A percentile compares a stretch with the other conserved stretches of the same genome.
Evolutionary conservation across 1,284 basidiomycete species (phyloP).

Genomic region (Ustilago trichophora): DNA sequence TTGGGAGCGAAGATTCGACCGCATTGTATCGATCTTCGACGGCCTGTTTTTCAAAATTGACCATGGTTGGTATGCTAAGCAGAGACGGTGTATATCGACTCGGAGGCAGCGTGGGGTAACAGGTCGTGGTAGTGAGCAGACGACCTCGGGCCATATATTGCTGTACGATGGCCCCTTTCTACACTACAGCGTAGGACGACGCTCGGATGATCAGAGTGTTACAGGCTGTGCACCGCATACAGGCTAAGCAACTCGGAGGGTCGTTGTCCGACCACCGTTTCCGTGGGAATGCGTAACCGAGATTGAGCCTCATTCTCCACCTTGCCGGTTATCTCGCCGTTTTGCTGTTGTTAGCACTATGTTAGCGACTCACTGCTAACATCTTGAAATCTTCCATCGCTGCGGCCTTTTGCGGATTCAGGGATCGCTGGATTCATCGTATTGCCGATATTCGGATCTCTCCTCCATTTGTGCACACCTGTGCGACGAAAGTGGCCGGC

Average conservation of each 20-base stretch:
- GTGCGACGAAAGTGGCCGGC: slow-evolving; percentile 1
- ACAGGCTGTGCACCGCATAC: neutral
- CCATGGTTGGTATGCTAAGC: slow-evolving; percentile 11
- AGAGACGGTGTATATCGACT: neutral
- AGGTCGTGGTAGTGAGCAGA: too few species aligned
- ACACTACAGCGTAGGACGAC: too few species aligned
- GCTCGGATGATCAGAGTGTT: too few species aligned
- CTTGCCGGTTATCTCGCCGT: slow-evolving; percentile 4
- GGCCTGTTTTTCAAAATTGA: slow-evolving; percentile 15
- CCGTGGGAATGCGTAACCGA: neutral
- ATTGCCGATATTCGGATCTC: too few species aligned
- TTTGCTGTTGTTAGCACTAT: too few species aligned
- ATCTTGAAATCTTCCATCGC: neutral
- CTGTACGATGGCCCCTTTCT: too few species aligned
- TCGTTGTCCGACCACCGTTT: slow-evolving; percentile 6
- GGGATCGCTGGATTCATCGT: too few species aligned
- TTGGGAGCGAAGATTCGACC: slow-evolving; percentile 13
- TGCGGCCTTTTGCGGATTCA: neutral
- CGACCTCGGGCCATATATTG: too few species aligned
- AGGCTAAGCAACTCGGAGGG: slow-evolving; percentile 15
- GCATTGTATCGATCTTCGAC: slow-evolving; percentile 34
- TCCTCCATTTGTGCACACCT: neutral
- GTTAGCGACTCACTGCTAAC: too few species aligned
- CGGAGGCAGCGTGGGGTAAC: too few species aligned
- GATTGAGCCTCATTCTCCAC: neutral